Evolutionary conservation across 2,329 filamentous ascomycete species (phyloP).

Genomic region (Xylaria digitata): DNA sequence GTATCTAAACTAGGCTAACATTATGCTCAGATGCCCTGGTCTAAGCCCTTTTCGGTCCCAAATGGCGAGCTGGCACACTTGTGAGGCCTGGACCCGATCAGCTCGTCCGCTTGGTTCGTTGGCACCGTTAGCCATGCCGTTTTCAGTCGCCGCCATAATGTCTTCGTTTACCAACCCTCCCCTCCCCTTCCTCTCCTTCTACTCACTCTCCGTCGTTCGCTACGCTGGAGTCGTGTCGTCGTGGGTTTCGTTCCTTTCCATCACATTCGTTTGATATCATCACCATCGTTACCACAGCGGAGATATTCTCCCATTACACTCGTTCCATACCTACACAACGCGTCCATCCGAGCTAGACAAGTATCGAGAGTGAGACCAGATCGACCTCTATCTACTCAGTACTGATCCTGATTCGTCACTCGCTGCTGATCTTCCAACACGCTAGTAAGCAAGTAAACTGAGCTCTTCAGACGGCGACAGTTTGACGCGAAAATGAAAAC

Average conservation of each 20-base stretch:
- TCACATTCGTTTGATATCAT: conserved; percentile 33
- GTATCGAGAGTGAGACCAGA: conserved; percentile 8
- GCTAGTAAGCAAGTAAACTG: conserved; percentile 20
- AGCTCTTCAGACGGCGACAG: conserved; percentile 29
- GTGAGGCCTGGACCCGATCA: conserved; percentile 29
- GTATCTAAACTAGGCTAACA: conserved; percentile 12
- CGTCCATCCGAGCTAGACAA: not conserved
- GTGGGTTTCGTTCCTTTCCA: conserved; percentile 35
- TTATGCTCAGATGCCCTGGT: not conserved
- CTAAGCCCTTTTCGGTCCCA: conserved; percentile 15
- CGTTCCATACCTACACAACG: conserved; percentile 26
- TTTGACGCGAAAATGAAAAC: conserved; percentile 61
- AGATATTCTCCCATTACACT: conserved; percentile 39
- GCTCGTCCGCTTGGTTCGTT: conserved; percentile 11
- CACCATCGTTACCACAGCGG: conserved; percentile 27
- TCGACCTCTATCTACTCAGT: conserved; percentile 1
- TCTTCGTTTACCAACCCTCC: conserved; percentile 21
- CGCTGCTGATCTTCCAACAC: conserved; percentile 23
- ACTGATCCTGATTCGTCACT: conserved; percentile 8
- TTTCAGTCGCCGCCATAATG: conserved; percentile 22
- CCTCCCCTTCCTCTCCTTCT: conserved; percentile 21
- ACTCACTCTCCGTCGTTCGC: conserved; percentile 32
- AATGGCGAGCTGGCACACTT: conserved; percentile 11
- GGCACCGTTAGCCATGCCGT: conserved; percentile 21
- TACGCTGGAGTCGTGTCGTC: conserved; percentile 37